Percentiles rank a stretch among this genome's conserved stretches.
phyloP scores from a whole-genome alignment of 23 red algal genomes.

The Gracilaria domingensis region DNA sequence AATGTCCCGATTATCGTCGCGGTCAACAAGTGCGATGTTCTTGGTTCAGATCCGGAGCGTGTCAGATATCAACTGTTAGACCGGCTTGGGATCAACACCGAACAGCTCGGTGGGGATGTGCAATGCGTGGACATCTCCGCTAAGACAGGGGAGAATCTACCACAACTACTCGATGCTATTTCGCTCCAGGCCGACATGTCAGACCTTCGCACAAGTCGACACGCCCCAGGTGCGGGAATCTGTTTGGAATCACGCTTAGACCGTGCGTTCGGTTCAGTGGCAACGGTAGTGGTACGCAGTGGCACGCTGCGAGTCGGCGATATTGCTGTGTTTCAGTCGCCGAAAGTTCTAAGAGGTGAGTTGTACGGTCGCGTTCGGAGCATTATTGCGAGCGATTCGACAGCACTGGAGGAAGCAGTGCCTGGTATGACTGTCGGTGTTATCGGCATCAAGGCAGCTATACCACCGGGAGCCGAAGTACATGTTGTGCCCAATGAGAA shows the following conservation, averaged over 20 bases:
- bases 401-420: constrained; percentile 30
- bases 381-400: constrained; percentile 58
- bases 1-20: constrained; percentile 92
- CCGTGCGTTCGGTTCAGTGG: constrained; percentile 67
- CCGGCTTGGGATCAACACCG: constrained; percentile 69
- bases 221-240: constrained; percentile 71
- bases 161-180: constrained; percentile 80
- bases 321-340: constrained; percentile 57
- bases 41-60: constrained; percentile 55
- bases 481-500: constrained; percentile 53
- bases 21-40: constrained; percentile 89
- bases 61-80: constrained; percentile 71
- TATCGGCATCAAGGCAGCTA: constrained; percentile 68
- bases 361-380: constrained; percentile 74
- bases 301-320: constrained; percentile 79
- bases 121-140: constrained; percentile 93
- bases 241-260: constrained; percentile 89
- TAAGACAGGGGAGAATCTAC: constrained; percentile 65
- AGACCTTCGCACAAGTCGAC: constrained; percentile 60
- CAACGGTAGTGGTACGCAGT: constrained; percentile 73
- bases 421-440: constrained; percentile 74
- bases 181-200: constrained; percentile 78
- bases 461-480: constrained; percentile 80
- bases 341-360: constrained; percentile 45
- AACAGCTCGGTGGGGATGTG: constrained; percentile 84